Evolutionary conservation across 352 stramenopile species (phyloP).

Genomic region (Pythium monospermum): DNA sequence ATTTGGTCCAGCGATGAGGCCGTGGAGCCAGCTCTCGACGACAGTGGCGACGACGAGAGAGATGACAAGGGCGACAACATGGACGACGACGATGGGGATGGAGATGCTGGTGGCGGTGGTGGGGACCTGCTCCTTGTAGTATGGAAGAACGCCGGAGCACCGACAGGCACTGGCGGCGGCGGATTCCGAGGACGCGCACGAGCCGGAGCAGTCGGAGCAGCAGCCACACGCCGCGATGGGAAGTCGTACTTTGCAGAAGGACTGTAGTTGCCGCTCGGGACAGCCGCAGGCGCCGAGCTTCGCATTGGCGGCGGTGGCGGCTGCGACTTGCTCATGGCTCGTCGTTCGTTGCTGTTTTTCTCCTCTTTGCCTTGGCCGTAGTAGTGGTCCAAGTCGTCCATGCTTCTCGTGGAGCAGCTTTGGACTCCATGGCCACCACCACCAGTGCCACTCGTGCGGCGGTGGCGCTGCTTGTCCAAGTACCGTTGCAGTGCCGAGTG

Average conservation of each 20-base stretch:
- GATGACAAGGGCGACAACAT: conserved; percentile 19
- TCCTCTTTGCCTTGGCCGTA: neutral
- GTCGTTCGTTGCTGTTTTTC: neutral
- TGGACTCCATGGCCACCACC: no score
- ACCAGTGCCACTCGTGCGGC: conserved; percentile 53
- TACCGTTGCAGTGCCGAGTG: conserved; percentile 54
- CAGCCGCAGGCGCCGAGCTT: no score
- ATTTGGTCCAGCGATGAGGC: neutral
- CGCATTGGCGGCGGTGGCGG: neutral
- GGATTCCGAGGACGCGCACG: conserved; percentile 4
- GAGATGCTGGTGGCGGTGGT: no score
- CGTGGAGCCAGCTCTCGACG: neutral
- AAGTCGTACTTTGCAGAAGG: no score
- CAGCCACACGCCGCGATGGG: no score
- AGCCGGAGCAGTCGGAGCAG: no score
- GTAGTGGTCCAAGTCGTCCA: conserved; percentile 6
- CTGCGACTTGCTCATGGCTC: conserved; percentile 14
- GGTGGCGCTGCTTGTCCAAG: conserved; percentile 30
- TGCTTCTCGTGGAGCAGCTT: conserved; percentile 43
- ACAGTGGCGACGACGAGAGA: neutral
- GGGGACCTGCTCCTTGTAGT: no score
- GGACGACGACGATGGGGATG: conserved; percentile 5
- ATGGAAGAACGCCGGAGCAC: conserved; percentile 7
- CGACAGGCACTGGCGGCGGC: neutral
- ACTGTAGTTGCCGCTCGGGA: no score